phyloP scores from a whole-genome alignment of 2,329 filamentous ascomycete species.

The Monosporascus sp. region DNA sequence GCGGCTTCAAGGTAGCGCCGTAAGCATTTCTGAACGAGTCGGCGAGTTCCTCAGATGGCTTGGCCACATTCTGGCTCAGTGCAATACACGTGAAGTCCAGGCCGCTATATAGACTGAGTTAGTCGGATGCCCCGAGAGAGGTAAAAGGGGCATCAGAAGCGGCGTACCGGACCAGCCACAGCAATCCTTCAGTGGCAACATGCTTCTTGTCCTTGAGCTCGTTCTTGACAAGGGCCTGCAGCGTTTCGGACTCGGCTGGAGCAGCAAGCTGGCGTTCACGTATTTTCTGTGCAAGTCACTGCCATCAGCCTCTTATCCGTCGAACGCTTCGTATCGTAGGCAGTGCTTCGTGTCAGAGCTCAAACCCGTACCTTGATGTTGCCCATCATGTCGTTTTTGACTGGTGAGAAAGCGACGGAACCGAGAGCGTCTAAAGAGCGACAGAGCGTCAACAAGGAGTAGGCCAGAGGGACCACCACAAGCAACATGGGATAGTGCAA shows the following conservation, averaged over 20 bases:
- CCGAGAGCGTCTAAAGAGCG: constrained; percentile 51
- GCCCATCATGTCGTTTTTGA: constrained; percentile 85
- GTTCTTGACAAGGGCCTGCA: constrained; percentile 80
- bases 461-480: not conserved
- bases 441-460: constrained; percentile 1
- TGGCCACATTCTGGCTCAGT: constrained; percentile 69
- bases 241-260: constrained; percentile 71
- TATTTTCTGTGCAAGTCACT: constrained; percentile 60
- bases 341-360: not conserved
- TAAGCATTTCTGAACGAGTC: constrained; percentile 86
- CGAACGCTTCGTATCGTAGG: too few relatives aligned
- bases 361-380: constrained; percentile 71
- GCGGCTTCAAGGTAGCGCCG: constrained; percentile 77
- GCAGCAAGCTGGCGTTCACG: constrained; percentile 74
- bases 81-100: constrained; percentile 91
- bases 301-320: not conserved
- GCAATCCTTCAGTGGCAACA: constrained; percentile 77
- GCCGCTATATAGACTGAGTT: constrained; percentile 49
- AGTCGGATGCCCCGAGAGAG: constrained; percentile 4
- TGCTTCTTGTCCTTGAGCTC: constrained; percentile 90
- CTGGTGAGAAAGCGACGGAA: constrained; percentile 74
- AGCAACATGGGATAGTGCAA: constrained; percentile 13
- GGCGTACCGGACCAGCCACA: constrained; percentile 84
- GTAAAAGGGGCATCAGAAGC: not conserved
- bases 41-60: constrained; percentile 68